These are phyloP conservation scores for Melampsora larici-populina DNA, from an alignment of 1,284 basidiomycete species.

Conservation along the genomic window DNA sequence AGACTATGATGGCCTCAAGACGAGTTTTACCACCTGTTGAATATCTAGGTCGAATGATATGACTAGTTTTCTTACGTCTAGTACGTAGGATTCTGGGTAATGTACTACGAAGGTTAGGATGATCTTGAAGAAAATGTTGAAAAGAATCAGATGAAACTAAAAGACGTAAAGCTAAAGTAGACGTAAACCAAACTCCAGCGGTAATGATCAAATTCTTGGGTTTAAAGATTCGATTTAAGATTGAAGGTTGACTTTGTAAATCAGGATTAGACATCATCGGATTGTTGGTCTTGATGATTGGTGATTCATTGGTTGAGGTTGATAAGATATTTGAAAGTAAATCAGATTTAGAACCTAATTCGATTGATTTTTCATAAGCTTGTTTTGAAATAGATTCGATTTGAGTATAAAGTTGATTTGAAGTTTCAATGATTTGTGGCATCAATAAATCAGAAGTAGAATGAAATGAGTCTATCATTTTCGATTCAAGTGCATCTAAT, in stretches of 20 bases:
- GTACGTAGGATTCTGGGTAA: neutral
- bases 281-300: neutral
- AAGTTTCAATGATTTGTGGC: constrained; percentile 20
- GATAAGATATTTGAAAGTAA: neutral
- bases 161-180: neutral
- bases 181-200: neutral
- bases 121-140: constrained; percentile 8
- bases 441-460: neutral
- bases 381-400: neutral
- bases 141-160: neutral
- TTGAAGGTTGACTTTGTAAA: neutral
- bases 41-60: neutral
- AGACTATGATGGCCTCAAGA: constrained; percentile 20
- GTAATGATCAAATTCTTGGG: neutral
- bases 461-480: constrained; percentile 10
- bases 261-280: neutral
- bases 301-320: neutral
- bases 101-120: constrained; percentile 2
- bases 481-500: constrained; percentile 12
- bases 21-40: neutral
- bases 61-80: neutral
- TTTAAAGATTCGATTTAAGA: neutral
- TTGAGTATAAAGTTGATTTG: constrained; percentile 12
- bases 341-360: neutral
- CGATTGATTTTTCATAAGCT: neutral